Base-by-base conservation (phyloP, 768 basidiomycete species). In the Leccinum longicurvipes region DNA sequence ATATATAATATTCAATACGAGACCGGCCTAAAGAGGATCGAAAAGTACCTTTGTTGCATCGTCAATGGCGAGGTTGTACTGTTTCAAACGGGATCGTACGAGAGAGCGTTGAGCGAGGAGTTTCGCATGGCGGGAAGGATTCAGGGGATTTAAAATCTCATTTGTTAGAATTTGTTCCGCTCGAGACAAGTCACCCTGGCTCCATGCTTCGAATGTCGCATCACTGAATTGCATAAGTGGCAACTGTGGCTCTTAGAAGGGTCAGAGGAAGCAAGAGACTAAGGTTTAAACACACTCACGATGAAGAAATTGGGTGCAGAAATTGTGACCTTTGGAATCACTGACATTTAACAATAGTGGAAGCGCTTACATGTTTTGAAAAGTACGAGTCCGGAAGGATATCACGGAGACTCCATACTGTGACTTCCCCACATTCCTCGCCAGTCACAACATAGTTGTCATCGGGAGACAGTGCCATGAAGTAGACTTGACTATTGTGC, bases 11-110 rank as follows among this genome's bases (percentile, higher is more conserved):
- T 12, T 56, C 34, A 50, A 25, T 24, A 21, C 3, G 6, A 24
- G 1, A 17, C 11, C 10, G 10, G 7, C 25, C 12, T 4, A 31
- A 6, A 23, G n/a, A 45, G 9, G n/a, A 27, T 3, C 9, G 7
- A 21, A 39, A 24, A 2, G 3, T 45, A 60, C 58, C 53, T 52
- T 49, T 23, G 51, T 55, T 9, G 41, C 53, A 12, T 60, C 57
- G 12, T 50, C 49, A 2, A 47, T 2, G n/a, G 48, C 49, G 28
- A 6, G 19, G 25, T 42, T 14, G 48, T 47, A n/a, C n/a, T n/a
- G n/a, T n/a, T n/a, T n/a, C n/a, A n/a, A n/a, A n/a, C n/a, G n/a
- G n/a, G n/a, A n/a, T n/a, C n/a, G n/a, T n/a, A n/a, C n/a, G n/a
- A n/a, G n/a, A n/a, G n/a, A n/a, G n/a, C n/a, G n/a, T n/a, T n/a